These are phyloP conservation scores for Dryadomyces sulphureus DNA, from an alignment of 2,329 filamentous ascomycete genomes.

Conservation along the genomic window DNA sequence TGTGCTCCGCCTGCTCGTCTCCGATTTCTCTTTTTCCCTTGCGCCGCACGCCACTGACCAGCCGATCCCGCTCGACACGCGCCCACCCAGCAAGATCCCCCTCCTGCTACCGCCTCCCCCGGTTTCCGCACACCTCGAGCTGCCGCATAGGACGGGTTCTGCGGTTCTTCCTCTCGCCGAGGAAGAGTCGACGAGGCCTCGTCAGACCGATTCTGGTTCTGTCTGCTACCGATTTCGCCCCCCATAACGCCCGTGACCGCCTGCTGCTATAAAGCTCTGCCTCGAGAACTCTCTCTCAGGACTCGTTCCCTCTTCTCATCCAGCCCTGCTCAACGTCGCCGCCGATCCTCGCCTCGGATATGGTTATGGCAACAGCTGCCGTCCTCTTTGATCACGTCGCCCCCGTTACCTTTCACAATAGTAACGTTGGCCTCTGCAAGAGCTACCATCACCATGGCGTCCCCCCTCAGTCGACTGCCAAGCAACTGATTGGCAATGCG, in stretches of 20 bases:
- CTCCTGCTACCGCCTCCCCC: conserved; percentile 31
- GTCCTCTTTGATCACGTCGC: conserved; percentile 38
- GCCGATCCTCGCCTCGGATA: conserved; percentile 25
- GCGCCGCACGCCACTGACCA: conserved; percentile 22
- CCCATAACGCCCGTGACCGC: conserved; percentile 58
- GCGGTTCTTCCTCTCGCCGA: conserved; percentile 98
- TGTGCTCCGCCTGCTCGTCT: conserved; percentile 41
- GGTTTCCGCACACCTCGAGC: conserved; percentile 58
- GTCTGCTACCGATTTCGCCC: conserved; percentile 91
- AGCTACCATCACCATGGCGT: conserved; percentile 24
- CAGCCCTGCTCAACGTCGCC: conserved; percentile 4
- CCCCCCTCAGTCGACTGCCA: conserved; percentile 33
- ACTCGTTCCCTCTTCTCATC: not conserved
- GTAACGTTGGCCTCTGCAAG: conserved; percentile 34
- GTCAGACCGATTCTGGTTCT: conserved; percentile 80
- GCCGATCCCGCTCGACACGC: not conserved
- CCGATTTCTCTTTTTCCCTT: conserved; percentile 23
- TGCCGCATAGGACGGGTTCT: conserved; percentile 99
- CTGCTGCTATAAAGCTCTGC: not conserved
- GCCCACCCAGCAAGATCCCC: not conserved
- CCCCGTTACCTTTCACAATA: conserved; percentile 29
- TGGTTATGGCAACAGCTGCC: conserved; percentile 48
- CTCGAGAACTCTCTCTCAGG: not conserved
- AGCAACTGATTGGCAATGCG: conserved; percentile 73
- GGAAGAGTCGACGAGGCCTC: conserved; percentile 99